phyloP scores from a whole-genome alignment of 495 filamentous ascomycete species.

The Penicillium crystallinum region DNA sequence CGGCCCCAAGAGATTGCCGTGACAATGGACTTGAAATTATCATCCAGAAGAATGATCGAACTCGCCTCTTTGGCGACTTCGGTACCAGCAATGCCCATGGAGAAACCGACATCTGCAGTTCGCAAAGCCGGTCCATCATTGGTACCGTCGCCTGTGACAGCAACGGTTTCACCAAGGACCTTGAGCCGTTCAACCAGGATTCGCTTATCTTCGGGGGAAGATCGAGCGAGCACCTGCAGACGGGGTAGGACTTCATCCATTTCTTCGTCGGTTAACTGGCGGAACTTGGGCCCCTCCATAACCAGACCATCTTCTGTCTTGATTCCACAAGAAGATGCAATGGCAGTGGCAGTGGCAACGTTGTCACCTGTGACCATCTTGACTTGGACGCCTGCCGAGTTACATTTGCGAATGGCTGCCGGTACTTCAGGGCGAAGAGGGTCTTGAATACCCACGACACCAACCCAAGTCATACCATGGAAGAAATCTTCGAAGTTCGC shows the following conservation, averaged over 20 bases:
- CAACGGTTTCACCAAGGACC: conserved; percentile 71
- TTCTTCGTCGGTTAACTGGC: conserved; percentile 63
- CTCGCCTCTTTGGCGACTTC: conserved; percentile 94
- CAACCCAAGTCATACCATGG: conserved; percentile 55
- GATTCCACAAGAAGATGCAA: conserved; percentile 80
- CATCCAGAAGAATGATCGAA: conserved; percentile 86
- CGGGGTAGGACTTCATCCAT: conserved; percentile 69
- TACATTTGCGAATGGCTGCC: conserved; percentile 67
- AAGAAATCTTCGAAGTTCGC: conserved; percentile 54
- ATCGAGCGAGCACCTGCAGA: conserved; percentile 80
- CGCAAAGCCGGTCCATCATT: conserved; percentile 86
- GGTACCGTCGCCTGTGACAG: conserved; percentile 84
- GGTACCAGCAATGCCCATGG: conserved; percentile 87
- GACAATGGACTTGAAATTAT: conserved; percentile 85
- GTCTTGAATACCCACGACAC: conserved; percentile 63
- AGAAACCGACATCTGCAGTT: conserved; percentile 84
- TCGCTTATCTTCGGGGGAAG: conserved; percentile 83
- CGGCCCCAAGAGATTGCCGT: conserved; percentile 89
- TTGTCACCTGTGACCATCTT: conserved; percentile 93
- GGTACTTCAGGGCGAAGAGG: conserved; percentile 67
- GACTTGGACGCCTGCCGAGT: conserved; percentile 73
- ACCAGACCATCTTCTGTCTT: conserved; percentile 65
- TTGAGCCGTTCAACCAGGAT: conserved; percentile 72
- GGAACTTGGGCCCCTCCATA: conserved; percentile 82
- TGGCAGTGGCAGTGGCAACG: conserved; percentile 72